These are phyloP conservation scores for Beauveria australis DNA, from an alignment of 2,329 filamentous ascomycete genomes.

Conservation along the genomic window DNA sequence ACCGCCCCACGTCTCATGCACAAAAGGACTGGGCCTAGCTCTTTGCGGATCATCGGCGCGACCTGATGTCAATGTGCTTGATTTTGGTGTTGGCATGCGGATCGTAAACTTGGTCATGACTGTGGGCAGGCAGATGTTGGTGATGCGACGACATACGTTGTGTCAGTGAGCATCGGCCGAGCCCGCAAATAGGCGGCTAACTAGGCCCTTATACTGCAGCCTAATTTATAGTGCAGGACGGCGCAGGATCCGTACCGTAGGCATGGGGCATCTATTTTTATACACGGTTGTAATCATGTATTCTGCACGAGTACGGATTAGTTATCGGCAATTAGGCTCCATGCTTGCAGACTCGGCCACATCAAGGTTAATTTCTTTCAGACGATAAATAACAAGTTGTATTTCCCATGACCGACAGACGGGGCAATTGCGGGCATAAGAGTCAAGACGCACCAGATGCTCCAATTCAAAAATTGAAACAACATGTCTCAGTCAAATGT, in stretches of 20 bases:
- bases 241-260: neutral
- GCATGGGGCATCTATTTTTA: neutral
- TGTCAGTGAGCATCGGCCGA: neutral
- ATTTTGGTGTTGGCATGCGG: neutral
- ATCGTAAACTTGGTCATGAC: neutral
- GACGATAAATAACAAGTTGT: too few species aligned
- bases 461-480: too few species aligned
- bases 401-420: too few species aligned
- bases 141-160: neutral
- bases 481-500: too few species aligned
- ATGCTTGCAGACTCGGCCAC: neutral
- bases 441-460: too few species aligned
- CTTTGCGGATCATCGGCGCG: neutral
- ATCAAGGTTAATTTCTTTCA: too few species aligned
- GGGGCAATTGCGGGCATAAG: too few species aligned
- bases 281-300: neutral
- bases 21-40: neutral
- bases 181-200: neutral
- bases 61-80: neutral
- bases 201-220: neutral
- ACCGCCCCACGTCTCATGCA: slow-evolving; percentile 6
- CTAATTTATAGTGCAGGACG: neutral
- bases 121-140: neutral
- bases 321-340: neutral
- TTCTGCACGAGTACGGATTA: neutral